Evolutionary conservation across 257 asterid species (phyloP).

Genomic region (Thymus quinquecostatus): DNA sequence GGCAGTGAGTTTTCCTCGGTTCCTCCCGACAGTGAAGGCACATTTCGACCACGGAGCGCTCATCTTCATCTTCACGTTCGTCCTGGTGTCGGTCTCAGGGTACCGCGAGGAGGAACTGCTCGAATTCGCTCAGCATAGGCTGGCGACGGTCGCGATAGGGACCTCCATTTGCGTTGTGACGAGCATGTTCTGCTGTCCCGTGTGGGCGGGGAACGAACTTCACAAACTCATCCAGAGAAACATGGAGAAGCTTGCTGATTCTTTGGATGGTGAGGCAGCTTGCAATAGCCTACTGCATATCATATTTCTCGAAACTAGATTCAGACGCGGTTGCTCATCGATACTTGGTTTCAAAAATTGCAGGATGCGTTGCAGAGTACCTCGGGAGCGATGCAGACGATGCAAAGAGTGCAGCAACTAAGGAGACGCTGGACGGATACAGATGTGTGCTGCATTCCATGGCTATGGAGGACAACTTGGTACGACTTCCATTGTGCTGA

Average conservation of each 20-base stretch:
- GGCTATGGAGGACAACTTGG: conserved; percentile 70
- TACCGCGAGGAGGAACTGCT: conserved; percentile 64
- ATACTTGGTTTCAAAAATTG: background rate
- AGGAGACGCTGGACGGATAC: conserved; percentile 44
- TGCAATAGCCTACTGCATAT: background rate
- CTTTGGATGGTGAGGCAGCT: conserved; percentile 58
- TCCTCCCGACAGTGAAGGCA: conserved; percentile 63
- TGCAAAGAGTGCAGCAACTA: conserved; percentile 36
- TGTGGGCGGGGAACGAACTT: conserved; percentile 80
- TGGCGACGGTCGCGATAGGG: conserved; percentile 69
- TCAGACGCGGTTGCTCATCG: background rate
- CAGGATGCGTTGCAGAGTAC: conserved; percentile 51
- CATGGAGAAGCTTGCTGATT: conserved; percentile 70
- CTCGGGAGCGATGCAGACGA: conserved; percentile 33
- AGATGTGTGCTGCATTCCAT: conserved; percentile 55
- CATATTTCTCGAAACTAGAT: background rate
- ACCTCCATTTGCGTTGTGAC: conserved; percentile 58
- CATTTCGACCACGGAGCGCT: conserved; percentile 69
- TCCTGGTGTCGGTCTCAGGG: conserved; percentile 71
- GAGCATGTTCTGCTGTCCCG: conserved; percentile 59
- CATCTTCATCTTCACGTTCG: conserved; percentile 74
- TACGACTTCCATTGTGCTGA: conserved; percentile 25
- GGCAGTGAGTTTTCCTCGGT: conserved; percentile 66
- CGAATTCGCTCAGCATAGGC: conserved; percentile 59
- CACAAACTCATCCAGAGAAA: conserved; percentile 55